Percentiles rank a stretch among this genome's conserved stretches.
phyloP scores from a whole-genome alignment of 805 yeast species.

The Scheffersomyces coipomensis region DNA sequence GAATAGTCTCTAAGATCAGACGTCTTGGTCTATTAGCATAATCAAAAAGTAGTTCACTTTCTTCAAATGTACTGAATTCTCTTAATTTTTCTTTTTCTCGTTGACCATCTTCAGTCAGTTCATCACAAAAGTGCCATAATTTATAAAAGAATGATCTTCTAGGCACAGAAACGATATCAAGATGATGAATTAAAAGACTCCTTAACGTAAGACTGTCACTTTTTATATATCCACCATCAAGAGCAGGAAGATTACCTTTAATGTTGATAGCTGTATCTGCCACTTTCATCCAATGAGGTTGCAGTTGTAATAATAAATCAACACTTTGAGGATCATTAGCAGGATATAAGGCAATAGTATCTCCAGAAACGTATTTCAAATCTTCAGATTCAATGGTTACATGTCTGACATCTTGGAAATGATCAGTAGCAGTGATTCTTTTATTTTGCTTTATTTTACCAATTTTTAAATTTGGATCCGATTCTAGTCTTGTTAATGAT shows the following conservation, averaged over 20 bases:
- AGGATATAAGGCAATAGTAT: slow-evolving; percentile 76
- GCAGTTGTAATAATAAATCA: slow-evolving; percentile 59
- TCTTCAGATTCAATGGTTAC: slow-evolving; percentile 41
- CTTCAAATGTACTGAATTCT: slow-evolving; percentile 72
- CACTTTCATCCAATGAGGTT: slow-evolving; percentile 63
- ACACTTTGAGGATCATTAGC: slow-evolving; percentile 65
- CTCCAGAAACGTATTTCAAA: slow-evolving; percentile 67
- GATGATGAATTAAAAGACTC: slow-evolving; percentile 69
- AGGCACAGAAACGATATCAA: slow-evolving; percentile 83
- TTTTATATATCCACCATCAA: slow-evolving; percentile 62
- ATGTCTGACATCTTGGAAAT: slow-evolving; percentile 88
- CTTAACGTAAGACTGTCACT: slow-evolving; percentile 59
- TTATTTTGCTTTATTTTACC: slow-evolving; percentile 53
- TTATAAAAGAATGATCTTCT: slow-evolving; percentile 75
- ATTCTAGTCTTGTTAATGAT: slow-evolving; percentile 8
- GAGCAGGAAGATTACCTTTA: slow-evolving; percentile 29
- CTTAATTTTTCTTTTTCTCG: slow-evolving; percentile 72
- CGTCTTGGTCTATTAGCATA: slow-evolving; percentile 94
- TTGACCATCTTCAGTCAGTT: slow-evolving; percentile 52
- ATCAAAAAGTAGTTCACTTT: slow-evolving; percentile 78
- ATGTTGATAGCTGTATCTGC: slow-evolving; percentile 61
- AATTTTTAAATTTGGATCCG: slow-evolving; percentile 8
- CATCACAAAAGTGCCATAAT: slow-evolving; percentile 63
- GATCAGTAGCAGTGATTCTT: slow-evolving; percentile 66
- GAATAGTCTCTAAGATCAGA: slow-evolving; percentile 76